phyloP scores from a whole-genome alignment of 768 basidiomycete species.

The Saitozyma sp. region DNA sequence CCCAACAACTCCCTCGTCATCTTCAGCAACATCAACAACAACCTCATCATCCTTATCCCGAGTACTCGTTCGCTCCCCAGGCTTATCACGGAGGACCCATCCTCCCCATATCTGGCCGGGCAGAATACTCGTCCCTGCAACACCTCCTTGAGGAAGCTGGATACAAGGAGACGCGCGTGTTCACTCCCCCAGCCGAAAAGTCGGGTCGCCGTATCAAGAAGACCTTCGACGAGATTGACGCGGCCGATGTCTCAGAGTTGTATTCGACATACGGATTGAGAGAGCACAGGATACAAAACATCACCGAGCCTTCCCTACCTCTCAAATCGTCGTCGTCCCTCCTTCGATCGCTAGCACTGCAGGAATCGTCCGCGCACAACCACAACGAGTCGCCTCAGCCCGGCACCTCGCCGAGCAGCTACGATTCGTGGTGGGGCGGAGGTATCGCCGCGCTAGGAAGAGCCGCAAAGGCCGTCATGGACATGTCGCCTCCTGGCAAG shows the following conservation, averaged over 20 bases:
- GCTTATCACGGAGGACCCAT: background rate
- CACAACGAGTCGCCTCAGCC: background rate
- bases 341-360: constrained; percentile 27
- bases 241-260: constrained; percentile 25
- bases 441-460: constrained; percentile 19
- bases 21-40: constrained; percentile 5
- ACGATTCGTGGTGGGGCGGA: constrained; percentile 29
- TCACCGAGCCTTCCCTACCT: constrained; percentile 38
- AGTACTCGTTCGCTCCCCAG: constrained; percentile 3
- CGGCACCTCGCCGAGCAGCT: background rate
- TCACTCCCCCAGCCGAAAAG: constrained; percentile 74
- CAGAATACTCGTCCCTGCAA: constrained; percentile 72
- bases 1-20: constrained; percentile 11
- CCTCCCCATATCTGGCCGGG: constrained; percentile 4
- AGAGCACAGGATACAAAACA: constrained; percentile 25
- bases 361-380: constrained; percentile 19
- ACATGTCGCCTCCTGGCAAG: constrained; percentile 17
- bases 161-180: constrained; percentile 87
- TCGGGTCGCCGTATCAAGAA: constrained; percentile 22
- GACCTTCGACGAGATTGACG: constrained; percentile 36
- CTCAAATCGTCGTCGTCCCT: constrained; percentile 35
- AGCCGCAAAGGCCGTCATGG: constrained; percentile 24
- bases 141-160: constrained; percentile 83
- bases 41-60: background rate
- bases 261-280: constrained; percentile 9